Evolutionary conservation across 495 filamentous ascomycete genomes (phyloP).

Genomic region (Penicillium cinerascens): DNA sequence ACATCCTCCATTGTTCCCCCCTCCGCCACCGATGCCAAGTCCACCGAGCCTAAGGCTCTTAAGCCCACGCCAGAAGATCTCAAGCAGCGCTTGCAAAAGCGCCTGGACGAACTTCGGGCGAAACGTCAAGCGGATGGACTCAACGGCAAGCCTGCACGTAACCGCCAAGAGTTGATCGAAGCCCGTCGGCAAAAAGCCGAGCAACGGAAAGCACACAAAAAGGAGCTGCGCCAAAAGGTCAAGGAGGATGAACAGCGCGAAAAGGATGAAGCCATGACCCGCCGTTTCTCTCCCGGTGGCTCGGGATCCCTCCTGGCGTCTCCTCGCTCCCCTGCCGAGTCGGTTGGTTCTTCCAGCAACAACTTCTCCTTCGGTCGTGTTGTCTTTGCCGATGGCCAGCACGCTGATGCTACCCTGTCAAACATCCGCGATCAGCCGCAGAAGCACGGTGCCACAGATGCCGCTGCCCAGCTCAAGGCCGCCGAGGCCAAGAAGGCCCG

Average conservation of each 20-base stretch:
- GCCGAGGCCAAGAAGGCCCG: conserved; percentile 72
- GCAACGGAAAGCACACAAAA: conserved; percentile 80
- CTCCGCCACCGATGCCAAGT: conserved; percentile 36
- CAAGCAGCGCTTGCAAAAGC: conserved; percentile 70
- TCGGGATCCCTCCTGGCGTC: conserved; percentile 56
- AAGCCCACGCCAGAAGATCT: conserved; percentile 64
- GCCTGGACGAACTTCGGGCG: conserved; percentile 76
- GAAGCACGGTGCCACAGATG: conserved; percentile 73
- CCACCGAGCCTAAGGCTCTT: conserved; percentile 36
- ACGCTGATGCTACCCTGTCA: conserved; percentile 62
- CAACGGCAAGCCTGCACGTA: conserved; percentile 74
- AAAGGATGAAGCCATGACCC: conserved; percentile 64
- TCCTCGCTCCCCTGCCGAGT: conserved; percentile 47
- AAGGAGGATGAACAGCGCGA: conserved; percentile 70
- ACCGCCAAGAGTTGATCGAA: conserved; percentile 86
- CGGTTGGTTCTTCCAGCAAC: conserved; percentile 42
- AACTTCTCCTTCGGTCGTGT: conserved; percentile 87
- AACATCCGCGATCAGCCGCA: conserved; percentile 58
- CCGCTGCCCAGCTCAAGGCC: conserved; percentile 66
- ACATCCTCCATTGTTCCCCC: conserved; percentile 66
- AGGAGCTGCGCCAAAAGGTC: conserved; percentile 67
- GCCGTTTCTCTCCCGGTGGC: conserved; percentile 48
- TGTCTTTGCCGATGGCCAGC: conserved; percentile 78
- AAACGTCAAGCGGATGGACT: conserved; percentile 76
- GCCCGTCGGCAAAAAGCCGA: conserved; percentile 81